Percentiles rank a stretch among this genome's conserved stretches.
Conservation (phyloP, 768 basidiomycete genomes). For the Scleroderma bovista region DNA sequence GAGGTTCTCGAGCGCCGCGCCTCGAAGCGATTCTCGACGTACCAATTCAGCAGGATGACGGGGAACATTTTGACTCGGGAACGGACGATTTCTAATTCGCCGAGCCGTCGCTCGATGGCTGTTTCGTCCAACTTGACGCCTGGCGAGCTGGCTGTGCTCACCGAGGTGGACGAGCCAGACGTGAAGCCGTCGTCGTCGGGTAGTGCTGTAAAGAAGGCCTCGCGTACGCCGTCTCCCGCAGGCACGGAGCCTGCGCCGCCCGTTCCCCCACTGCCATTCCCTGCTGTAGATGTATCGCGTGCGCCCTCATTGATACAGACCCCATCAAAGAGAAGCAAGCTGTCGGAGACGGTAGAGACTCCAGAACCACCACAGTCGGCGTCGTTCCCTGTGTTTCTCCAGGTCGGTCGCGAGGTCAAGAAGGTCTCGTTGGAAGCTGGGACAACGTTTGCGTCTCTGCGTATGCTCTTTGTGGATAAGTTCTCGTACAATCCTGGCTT, state of each 20-base stretch:
- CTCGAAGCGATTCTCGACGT: conserved; percentile 92
- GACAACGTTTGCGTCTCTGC: conserved; percentile 65
- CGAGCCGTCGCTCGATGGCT: conserved; percentile 65
- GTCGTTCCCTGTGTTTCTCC: conserved; percentile 74
- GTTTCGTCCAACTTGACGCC: conserved; percentile 58
- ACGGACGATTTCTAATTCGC: conserved; percentile 39
- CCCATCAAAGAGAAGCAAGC: conserved; percentile 9
- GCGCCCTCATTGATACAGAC: conserved; percentile 2
- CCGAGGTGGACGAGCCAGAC: conserved; percentile 58
- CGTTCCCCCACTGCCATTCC: conserved; percentile 47
- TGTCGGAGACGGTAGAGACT: conserved; percentile 15
- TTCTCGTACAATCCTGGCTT: conserved; percentile 92
- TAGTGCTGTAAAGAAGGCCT: conserved; percentile 20
- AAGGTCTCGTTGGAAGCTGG: conserved; percentile 70
- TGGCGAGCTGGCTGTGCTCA: conserved; percentile 67
- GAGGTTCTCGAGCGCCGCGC: conserved; percentile 87
- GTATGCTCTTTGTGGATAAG: conserved; percentile 89
- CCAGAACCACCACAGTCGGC: conserved; percentile 12
- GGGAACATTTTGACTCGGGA: conserved; percentile 44
- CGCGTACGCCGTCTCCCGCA: conserved; percentile 33
- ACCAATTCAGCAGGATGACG: conserved; percentile 93
- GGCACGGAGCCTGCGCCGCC: conserved; percentile 23
- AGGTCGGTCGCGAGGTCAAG: conserved; percentile 87
- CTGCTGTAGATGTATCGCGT: conserved; percentile 34
- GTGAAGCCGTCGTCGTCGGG: conserved; percentile 10